phyloP scores from a whole-genome alignment of 495 filamentous ascomycete genomes.

The Venustampulla echinocandica region DNA sequence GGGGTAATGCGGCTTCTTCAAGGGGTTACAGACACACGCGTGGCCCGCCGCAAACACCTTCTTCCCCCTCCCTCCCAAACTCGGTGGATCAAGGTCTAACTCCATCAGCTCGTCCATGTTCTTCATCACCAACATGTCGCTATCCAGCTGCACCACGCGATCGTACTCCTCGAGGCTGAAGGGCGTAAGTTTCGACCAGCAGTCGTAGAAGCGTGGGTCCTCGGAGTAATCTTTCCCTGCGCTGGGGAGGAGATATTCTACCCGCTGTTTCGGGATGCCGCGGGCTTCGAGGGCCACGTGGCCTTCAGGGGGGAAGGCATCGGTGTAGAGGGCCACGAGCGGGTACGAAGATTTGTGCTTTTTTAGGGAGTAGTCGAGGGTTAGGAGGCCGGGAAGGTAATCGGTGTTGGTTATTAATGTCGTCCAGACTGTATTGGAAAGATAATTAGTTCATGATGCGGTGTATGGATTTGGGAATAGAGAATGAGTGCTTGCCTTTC shows the following conservation, averaged over 20 bases:
- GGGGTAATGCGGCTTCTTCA: conserved; percentile 68
- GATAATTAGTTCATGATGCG: too few species aligned
- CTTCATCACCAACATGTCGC: conserved; percentile 67
- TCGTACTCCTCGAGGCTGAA: conserved; percentile 65
- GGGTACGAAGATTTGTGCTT: conserved; percentile 51
- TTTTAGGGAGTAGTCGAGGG: conserved; percentile 61
- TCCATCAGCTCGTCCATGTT: conserved; percentile 90
- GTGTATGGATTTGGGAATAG: not conserved
- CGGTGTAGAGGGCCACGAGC: conserved; percentile 69
- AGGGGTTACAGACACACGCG: conserved; percentile 77
- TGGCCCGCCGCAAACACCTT: conserved; percentile 65
- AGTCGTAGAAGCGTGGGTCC: conserved; percentile 71
- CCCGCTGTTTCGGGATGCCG: conserved; percentile 50
- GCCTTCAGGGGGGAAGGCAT: conserved; percentile 52
- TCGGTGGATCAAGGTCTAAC: conserved; percentile 50
- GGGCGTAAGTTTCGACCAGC: conserved; percentile 75
- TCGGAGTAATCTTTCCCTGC: conserved; percentile 47
- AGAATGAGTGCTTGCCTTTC: not conserved
- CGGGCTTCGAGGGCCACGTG: conserved; percentile 54
- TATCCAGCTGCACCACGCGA: conserved; percentile 70
- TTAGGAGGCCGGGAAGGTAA: conserved; percentile 66
- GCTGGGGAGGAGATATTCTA: conserved; percentile 55
- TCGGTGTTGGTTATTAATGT: conserved; percentile 66
- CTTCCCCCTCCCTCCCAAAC: conserved; percentile 38
- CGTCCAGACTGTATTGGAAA: conserved; percentile 53